A percentile compares a stretch with the other conserved stretches of the same genome.
Evolutionary conservation across 768 basidiomycete genomes (phyloP).

Genomic region (Leccinum pellstonianum): DNA sequence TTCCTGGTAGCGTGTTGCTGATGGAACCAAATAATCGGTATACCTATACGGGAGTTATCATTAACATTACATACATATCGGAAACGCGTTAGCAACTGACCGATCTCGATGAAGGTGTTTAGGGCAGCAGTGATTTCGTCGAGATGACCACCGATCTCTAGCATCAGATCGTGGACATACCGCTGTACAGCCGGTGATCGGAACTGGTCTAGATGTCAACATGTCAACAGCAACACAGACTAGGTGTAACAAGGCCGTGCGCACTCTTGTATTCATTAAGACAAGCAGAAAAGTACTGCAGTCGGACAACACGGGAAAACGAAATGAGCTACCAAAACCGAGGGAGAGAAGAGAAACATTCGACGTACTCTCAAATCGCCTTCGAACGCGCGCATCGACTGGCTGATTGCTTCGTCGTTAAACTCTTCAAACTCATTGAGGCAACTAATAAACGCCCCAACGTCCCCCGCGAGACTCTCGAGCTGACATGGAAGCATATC

Average conservation of each 20-base stretch:
- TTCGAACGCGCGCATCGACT: slow-evolving; percentile 46
- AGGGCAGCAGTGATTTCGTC: slow-evolving; percentile 47
- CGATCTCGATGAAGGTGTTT: slow-evolving; percentile 50
- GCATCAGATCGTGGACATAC: slow-evolving; percentile 47
- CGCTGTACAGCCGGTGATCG: slow-evolving; percentile 49
- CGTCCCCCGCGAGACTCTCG: slow-evolving; percentile 43
- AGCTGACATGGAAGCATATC: slow-evolving; percentile 48
- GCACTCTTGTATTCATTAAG: slow-evolving; percentile 45
- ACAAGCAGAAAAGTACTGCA: slow-evolving; percentile 51
- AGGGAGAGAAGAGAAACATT: background rate
- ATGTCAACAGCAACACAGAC: background rate
- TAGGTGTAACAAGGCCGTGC: background rate
- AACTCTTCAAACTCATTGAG: slow-evolving; percentile 57
- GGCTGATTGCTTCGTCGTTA: slow-evolving; percentile 48
- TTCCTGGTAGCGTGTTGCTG: slow-evolving; percentile 49
- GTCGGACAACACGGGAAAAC: background rate
- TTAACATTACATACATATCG: background rate
- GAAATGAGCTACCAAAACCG: background rate
- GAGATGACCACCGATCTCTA: slow-evolving; percentile 51
- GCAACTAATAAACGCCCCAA: slow-evolving; percentile 46
- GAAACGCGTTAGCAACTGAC: slow-evolving; percentile 27
- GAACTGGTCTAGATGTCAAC: slow-evolving; percentile 43
- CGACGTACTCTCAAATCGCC: slow-evolving; percentile 43
- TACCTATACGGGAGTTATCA: slow-evolving; percentile 35
- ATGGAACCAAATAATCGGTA: slow-evolving; percentile 52